Percentiles rank a stretch among this genome's conserved stretches.
Conservation (phyloP, 1,284 basidiomycete genomes). For the Crocinoboletus sp. region DNA sequence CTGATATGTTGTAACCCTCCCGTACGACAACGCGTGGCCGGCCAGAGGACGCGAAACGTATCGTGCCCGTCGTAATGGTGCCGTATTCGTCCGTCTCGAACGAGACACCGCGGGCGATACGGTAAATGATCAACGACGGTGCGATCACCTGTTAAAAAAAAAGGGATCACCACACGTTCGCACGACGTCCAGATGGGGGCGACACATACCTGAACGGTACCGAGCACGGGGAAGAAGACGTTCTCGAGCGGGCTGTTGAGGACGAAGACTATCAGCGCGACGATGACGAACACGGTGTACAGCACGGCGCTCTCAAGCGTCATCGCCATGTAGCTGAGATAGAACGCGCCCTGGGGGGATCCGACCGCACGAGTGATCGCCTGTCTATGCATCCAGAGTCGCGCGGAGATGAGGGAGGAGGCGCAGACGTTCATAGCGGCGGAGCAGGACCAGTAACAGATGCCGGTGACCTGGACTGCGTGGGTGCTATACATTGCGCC, state of each 20-base stretch:
- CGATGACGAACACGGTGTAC: conserved; percentile 17
- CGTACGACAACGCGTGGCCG: neutral
- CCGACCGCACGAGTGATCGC: conserved; percentile 11
- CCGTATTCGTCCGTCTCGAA: conserved; percentile 13
- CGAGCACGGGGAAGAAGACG: conserved; percentile 20
- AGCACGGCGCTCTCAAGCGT: conserved; percentile 25
- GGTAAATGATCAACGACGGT: conserved; percentile 21
- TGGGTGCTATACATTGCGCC: conserved; percentile 11
- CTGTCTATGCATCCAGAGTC: conserved; percentile 17
- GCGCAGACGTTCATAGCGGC: conserved; percentile 13
- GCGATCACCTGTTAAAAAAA: conserved; percentile 10
- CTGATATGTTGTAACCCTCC: neutral
- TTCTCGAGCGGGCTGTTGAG: conserved; percentile 16
- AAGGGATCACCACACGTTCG: too few species aligned
- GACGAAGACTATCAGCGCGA: conserved; percentile 12
- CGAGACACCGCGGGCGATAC: conserved; percentile 18
- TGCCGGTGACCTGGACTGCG: conserved; percentile 14
- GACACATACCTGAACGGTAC: conserved; percentile 18
- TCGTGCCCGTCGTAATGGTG: neutral
- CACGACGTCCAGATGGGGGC: too few species aligned
- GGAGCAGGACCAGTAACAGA: conserved; percentile 17
- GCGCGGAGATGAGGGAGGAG: conserved; percentile 14
- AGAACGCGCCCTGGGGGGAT: conserved; percentile 13
- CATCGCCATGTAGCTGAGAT: conserved; percentile 23
- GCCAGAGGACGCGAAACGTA: conserved; percentile 8